phyloP scores from a whole-genome alignment of 306 rosid species.

The Vigna angularis region DNA sequence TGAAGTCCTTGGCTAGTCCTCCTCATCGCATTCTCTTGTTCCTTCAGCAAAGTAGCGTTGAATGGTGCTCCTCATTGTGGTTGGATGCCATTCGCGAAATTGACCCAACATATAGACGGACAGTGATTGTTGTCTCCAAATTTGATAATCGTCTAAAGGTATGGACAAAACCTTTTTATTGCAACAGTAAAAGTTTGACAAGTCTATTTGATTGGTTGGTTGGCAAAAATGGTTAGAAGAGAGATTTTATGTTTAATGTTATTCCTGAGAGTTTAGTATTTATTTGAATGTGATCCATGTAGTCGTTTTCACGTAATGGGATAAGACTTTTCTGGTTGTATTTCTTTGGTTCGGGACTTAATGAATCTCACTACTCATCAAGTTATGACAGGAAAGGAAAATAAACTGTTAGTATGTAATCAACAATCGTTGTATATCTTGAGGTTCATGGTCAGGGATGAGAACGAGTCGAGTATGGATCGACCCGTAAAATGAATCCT shows the following conservation, averaged over 20 bases:
- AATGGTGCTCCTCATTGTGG: conserved; percentile 99
- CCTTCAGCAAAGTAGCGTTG: conserved; percentile 98
- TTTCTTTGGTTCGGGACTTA: background rate
- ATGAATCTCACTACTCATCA: background rate
- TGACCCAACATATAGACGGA: conserved; percentile 83
- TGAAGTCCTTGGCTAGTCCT: conserved; percentile 90
- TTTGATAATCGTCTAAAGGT: conserved; percentile 99
- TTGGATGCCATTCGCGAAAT: conserved; percentile 89
- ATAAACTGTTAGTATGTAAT: background rate
- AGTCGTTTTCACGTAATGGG: background rate
- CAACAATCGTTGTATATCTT: background rate
- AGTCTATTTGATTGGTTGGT: background rate
- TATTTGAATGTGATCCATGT: background rate
- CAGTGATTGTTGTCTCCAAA: conserved; percentile 89
- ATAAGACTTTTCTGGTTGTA: background rate
- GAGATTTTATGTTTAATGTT: background rate
- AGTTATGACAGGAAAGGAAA: background rate
- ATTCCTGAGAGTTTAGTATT: background rate
- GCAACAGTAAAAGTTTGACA: background rate
- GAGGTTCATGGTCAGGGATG: background rate
- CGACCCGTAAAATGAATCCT: too few relatives aligned
- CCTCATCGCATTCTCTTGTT: conserved; percentile 91
- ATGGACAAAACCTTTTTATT: conserved; percentile 7
- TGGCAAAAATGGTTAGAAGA: background rate
- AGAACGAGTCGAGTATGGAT: too few relatives aligned